A percentile compares a stretch with the other conserved stretches of the same genome.
Evolutionary conservation across 2,329 filamentous ascomycete species (phyloP).

Genomic region (Stachybotrys echinatus): DNA sequence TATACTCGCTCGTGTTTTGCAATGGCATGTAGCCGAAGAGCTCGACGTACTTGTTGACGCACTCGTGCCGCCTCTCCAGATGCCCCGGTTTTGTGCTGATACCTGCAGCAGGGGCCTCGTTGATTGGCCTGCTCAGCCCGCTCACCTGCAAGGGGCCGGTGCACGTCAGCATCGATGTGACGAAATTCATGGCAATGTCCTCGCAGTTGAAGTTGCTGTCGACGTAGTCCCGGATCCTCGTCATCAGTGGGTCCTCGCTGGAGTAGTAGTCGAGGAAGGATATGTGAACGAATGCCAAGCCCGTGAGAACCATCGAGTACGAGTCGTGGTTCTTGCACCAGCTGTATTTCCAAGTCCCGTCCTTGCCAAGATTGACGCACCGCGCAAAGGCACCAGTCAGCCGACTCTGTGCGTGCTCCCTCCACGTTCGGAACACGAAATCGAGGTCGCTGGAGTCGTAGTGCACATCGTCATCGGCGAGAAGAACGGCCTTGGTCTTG

Average conservation of each 20-base stretch:
- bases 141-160: constrained; percentile 27
- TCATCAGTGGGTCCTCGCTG: constrained; percentile 21
- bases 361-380: constrained; percentile 18
- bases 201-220: constrained; percentile 34
- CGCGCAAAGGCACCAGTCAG: constrained; percentile 29
- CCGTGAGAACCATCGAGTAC: constrained; percentile 31
- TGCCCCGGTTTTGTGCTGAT: constrained; percentile 26
- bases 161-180: constrained; percentile 26
- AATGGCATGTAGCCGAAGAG: constrained; percentile 29
- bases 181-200: constrained; percentile 33
- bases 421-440: constrained; percentile 20
- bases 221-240: constrained; percentile 27
- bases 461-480: constrained; percentile 20
- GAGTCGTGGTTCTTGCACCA: constrained; percentile 21
- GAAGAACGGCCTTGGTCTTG: constrained; percentile 15
- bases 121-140: constrained; percentile 24
- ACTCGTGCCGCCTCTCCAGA: constrained; percentile 22
- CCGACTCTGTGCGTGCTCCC: constrained; percentile 27
- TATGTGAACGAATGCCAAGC: constrained; percentile 30
- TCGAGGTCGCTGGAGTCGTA: constrained; percentile 17
- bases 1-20: too few relatives aligned
- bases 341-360: constrained; percentile 22
- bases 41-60: constrained; percentile 26
- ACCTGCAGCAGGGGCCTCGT: constrained; percentile 21
- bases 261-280: constrained; percentile 32